phyloP scores from a whole-genome alignment of 2,329 filamentous ascomycete genomes.

The Alternaria triticimaculans region DNA sequence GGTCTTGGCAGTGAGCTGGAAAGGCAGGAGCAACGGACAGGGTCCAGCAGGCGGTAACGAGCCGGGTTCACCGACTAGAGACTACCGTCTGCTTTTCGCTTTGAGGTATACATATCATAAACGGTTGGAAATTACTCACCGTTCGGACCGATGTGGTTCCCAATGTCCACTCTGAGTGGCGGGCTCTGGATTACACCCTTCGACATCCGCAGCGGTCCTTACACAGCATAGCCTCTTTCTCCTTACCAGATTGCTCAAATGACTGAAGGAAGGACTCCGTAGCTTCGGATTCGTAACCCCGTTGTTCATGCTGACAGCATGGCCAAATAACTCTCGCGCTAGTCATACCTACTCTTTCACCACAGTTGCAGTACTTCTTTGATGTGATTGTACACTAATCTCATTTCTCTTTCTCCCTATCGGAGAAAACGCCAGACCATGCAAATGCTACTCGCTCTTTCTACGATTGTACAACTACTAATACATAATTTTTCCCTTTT shows the following conservation, averaged over 20 bases:
- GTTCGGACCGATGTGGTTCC: background rate
- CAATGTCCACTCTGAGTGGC: background rate
- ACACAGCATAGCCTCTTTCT: background rate
- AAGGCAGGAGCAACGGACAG: background rate
- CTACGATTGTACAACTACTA: slow-evolving; percentile 1
- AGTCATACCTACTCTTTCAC: background rate
- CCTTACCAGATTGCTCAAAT: no score
- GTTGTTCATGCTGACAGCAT: background rate
- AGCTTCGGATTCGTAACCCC: background rate
- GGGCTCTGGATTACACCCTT: background rate
- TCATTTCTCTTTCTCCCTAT: background rate
- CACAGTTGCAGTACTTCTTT: background rate
- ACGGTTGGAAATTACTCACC: background rate
- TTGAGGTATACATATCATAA: background rate
- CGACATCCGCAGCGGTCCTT: background rate
- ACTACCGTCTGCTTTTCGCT: background rate
- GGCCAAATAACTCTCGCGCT: background rate
- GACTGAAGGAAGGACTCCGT: no score
- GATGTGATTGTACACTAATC: background rate
- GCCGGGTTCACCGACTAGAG: background rate
- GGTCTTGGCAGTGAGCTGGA: background rate
- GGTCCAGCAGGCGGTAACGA: background rate
- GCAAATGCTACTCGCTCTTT: background rate
- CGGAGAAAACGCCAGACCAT: background rate
- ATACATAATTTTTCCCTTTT: background rate